Conservation (phyloP, 805 yeast genomes). For the Debaryomyces tyrocola region DNA sequence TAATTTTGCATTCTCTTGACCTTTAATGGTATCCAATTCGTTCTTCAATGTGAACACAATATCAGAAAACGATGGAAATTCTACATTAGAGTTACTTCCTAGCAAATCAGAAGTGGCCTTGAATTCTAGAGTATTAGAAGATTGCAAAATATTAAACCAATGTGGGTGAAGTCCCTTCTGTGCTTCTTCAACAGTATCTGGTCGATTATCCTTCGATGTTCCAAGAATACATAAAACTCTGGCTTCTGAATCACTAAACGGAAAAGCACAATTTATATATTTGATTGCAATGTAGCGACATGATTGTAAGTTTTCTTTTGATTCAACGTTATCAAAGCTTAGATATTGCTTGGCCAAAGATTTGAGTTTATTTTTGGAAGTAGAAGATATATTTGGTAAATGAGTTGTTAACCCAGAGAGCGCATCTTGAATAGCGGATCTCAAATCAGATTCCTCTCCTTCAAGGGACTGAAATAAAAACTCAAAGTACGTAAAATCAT, state of each 20-base stretch:
- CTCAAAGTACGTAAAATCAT: constrained; percentile 53
- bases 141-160: constrained; percentile 59
- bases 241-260: constrained; percentile 67
- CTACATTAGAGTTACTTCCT: constrained; percentile 37
- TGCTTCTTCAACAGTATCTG: constrained; percentile 82
- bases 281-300: constrained; percentile 66
- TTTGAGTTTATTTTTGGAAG: constrained; percentile 45
- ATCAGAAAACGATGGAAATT: constrained; percentile 56
- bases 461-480: constrained; percentile 72
- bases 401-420: constrained; percentile 58
- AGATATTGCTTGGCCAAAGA: constrained; percentile 34
- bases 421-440: constrained; percentile 70
- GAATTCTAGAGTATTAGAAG: constrained; percentile 45
- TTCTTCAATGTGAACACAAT: constrained; percentile 27
- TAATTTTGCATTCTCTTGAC: constrained; percentile 24
- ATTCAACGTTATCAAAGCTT: constrained; percentile 4
- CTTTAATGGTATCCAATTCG: constrained; percentile 20
- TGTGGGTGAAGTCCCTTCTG: constrained; percentile 78
- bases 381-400: constrained; percentile 38
- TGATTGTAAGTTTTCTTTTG: constrained; percentile 36
- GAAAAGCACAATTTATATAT: constrained; percentile 60
- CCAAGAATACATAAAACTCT: constrained; percentile 70
- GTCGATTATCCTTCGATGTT: constrained; percentile 52
- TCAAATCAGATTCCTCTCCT: constrained; percentile 61
- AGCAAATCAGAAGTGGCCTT: constrained; percentile 45